phyloP scores from a whole-genome alignment of 2,329 filamentous ascomycete genomes.

The Colletotrichum destructivum region DNA sequence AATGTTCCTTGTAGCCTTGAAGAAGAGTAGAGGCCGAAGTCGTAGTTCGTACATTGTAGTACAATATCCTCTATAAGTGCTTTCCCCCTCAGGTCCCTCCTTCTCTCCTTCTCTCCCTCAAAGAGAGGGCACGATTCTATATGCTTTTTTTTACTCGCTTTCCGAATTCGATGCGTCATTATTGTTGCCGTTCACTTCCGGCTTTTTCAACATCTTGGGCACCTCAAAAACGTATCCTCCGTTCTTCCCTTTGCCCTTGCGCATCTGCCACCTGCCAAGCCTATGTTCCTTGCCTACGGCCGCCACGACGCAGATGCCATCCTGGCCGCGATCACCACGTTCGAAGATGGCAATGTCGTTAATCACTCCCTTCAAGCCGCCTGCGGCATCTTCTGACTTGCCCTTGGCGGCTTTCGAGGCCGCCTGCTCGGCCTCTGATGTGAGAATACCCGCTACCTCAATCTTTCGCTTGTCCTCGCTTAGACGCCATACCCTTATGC shows the following conservation, averaged over 20 bases:
- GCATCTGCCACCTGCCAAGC: constrained; percentile 84
- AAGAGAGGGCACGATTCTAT: constrained; percentile 27
- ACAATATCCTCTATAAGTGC: constrained; percentile 34
- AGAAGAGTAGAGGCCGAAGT: constrained; percentile 33
- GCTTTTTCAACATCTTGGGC: constrained; percentile 60
- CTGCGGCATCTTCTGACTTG: constrained; percentile 44
- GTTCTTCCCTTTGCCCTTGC: constrained; percentile 75
- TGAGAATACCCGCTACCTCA: constrained; percentile 77
- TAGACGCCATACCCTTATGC: constrained; percentile 87
- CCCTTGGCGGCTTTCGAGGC: constrained; percentile 37
- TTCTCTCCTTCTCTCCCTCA: neutral
- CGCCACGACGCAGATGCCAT: constrained; percentile 87
- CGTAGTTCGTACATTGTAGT: constrained; percentile 40
- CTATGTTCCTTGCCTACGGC: constrained; percentile 90
- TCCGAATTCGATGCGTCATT: constrained; percentile 46
- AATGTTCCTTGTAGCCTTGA: constrained; percentile 18
- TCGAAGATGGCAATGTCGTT: constrained; percentile 93
- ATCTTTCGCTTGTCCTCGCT: constrained; percentile 86
- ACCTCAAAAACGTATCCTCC: constrained; percentile 92
- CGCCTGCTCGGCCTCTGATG: constrained; percentile 38
- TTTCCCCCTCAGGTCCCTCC: constrained; percentile 22
- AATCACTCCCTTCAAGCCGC: constrained; percentile 76
- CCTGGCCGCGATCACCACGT: constrained; percentile 80
- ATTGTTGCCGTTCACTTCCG: constrained; percentile 53
- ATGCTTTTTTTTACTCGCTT: constrained; percentile 38